Conservation (phyloP, 345 rosid species). For the Camelina hispida region DNA sequence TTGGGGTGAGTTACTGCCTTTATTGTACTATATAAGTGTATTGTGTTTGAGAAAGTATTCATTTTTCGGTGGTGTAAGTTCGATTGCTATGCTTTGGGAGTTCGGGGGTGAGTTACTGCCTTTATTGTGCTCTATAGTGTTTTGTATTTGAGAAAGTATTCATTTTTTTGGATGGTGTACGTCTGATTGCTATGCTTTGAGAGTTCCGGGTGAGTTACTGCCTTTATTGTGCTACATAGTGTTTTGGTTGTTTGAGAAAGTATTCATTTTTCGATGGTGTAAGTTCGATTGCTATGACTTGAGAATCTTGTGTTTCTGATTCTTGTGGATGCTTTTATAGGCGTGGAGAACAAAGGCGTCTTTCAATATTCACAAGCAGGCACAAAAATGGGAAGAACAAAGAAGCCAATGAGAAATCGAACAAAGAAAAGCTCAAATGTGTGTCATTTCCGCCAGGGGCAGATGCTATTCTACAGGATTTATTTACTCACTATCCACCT, state of each 20-base stretch:
- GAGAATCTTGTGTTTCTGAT: constrained; percentile 30
- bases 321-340: constrained; percentile 45
- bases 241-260: constrained; percentile 25
- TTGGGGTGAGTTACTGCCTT: too few species aligned
- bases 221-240: neutral
- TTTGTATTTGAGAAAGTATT: too few species aligned
- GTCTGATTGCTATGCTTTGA: too few species aligned
- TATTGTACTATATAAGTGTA: too few species aligned
- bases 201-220: neutral
- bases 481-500: constrained; percentile 76
- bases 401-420: constrained; percentile 43
- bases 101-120: neutral
- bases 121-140: too few species aligned
- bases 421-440: constrained; percentile 36
- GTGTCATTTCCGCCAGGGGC: constrained; percentile 66
- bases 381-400: constrained; percentile 36
- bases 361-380: constrained; percentile 62
- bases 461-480: constrained; percentile 60
- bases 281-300: neutral
- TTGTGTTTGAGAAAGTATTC: too few species aligned
- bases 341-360: constrained; percentile 58
- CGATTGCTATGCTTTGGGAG: too few species aligned
- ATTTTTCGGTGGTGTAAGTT: too few species aligned
- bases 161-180: too few species aligned
- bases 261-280: neutral